Base-by-base conservation (phyloP, 805 yeast genomes). In the Schizosaccharomyces osmophilus region DNA sequence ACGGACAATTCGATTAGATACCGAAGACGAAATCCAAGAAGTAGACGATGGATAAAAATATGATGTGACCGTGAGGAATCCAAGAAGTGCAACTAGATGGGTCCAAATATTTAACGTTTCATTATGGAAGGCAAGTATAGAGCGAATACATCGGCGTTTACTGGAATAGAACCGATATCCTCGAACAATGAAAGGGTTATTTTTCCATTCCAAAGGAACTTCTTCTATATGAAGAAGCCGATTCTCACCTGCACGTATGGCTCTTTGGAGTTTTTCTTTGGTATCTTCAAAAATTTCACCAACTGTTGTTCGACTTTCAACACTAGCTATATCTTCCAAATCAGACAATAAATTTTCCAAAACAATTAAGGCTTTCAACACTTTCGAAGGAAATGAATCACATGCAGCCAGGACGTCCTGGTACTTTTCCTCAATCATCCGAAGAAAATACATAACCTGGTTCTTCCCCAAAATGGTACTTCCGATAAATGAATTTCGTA, bases 31-130 rank as follows among this genome's bases (percentile, higher is more conserved):
- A 5, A 66, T 65, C 68, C 75, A 85, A 0, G 78, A 77, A 2
- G 70, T 73, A 0, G 89, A 76, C 2, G 69, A 65, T 11, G 97
- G 96, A 67, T 79, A 84, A 64, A 83, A 85, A 65, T 72, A 73
- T 15, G 81, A 55, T 13, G 80, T 76, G 22, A 89, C 66, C 64
- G 81, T 83, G 0, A 77, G 61, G 69, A 89, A 72, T 36, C 80
- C 67, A 2, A 80, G 39, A 2, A 84, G 78, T 15, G 97, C 97
- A 1, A 81, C 43, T 15, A 87, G 68, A 73, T 90, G 98, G 0
- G 95, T 79, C 97, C 98, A 90, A 62, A 90, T 88, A 72, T 93
- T 93, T 69, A 85, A 78, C 0, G 95, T 79, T 71, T 90, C 98
- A 69, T 90, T 90, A 72, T 93, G 97, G 66, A 77, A 64, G 59